Evolutionary conservation across 2,329 filamentous ascomycete genomes (phyloP).

Genomic region (Epichloe gansuensis): DNA sequence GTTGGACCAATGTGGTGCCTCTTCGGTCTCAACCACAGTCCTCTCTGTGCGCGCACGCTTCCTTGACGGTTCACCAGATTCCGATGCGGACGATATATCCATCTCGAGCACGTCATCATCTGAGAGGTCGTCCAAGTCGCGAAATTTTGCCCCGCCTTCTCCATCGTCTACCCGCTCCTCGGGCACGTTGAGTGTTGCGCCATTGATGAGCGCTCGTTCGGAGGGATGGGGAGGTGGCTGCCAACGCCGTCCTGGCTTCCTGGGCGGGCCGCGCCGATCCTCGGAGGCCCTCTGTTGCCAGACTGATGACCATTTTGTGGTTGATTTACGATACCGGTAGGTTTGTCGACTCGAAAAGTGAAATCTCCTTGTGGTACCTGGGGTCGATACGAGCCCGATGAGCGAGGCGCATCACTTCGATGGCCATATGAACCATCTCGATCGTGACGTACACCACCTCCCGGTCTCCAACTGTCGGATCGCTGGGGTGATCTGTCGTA

Average conservation of each 20-base stretch:
- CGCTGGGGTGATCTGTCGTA: constrained; percentile 11
- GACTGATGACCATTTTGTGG: constrained; percentile 9
- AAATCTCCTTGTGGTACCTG: constrained; percentile 36
- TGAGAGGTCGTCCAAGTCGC: constrained; percentile 43
- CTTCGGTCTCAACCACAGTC: constrained; percentile 25
- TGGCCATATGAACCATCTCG: constrained; percentile 12
- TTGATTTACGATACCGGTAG: constrained; percentile 32
- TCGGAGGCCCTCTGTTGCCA: constrained; percentile 9
- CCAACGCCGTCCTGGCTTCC: constrained; percentile 20
- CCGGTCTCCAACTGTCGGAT: constrained; percentile 19
- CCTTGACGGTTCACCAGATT: constrained; percentile 28
- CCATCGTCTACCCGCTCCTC: constrained; percentile 35
- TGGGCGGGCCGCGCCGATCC: constrained; percentile 16
- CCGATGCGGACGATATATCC: constrained; percentile 39
- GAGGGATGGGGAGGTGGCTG: constrained; percentile 29
- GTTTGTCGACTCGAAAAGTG: constrained; percentile 42
- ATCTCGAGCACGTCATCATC: constrained; percentile 53
- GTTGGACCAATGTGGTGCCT: constrained; percentile 78
- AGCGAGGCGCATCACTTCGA: constrained; percentile 13
- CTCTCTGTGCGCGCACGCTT: constrained; percentile 20
- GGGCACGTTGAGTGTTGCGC: constrained; percentile 27
- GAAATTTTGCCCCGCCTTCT: constrained; percentile 37
- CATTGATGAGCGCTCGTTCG: constrained; percentile 38
- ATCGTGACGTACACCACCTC: constrained; percentile 13
- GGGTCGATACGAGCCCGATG: constrained; percentile 18